A percentile compares a stretch with the other conserved stretches of the same genome.
phyloP scores from a whole-genome alignment of 2,329 filamentous ascomycete genomes.

The Botryotinia convoluta region DNA sequence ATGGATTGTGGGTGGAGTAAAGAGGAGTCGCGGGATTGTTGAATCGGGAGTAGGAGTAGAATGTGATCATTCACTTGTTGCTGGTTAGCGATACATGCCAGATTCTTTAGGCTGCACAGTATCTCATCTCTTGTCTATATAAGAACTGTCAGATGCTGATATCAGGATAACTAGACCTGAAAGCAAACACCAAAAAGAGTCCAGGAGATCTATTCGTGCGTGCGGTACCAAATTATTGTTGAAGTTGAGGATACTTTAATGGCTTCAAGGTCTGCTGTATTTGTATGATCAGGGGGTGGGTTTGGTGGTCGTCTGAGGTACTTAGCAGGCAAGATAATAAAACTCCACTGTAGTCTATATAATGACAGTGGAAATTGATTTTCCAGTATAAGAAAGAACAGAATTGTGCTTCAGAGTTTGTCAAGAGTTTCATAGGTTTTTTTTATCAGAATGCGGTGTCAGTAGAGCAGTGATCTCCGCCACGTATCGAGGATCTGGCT shows the following conservation, averaged over 20 bases:
- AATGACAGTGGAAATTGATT: background rate
- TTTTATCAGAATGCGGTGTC: background rate
- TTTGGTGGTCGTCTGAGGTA: background rate
- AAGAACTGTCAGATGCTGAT: background rate
- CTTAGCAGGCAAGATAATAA: background rate
- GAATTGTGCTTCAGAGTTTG: background rate
- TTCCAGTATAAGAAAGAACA: rapidly evolving
- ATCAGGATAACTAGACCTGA: background rate
- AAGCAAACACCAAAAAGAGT: too few relatives aligned
- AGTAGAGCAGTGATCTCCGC: background rate
- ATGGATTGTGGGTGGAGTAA: too few relatives aligned
- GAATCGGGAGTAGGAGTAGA: too few relatives aligned
- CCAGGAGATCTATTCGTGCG: background rate
- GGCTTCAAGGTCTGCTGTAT: background rate
- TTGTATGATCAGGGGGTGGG: background rate
- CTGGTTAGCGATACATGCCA: background rate
- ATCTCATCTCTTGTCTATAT: background rate
- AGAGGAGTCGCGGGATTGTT: too few relatives aligned
- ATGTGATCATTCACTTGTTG: too few relatives aligned
- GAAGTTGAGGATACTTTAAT: background rate
- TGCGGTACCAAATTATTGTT: too few relatives aligned
- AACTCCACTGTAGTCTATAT: background rate
- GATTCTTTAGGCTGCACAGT: too few relatives aligned
- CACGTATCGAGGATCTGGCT: background rate
- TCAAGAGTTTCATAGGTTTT: background rate